Percentiles rank a stretch among this genome's conserved stretches.
phyloP scores from a whole-genome alignment of 192 early-diverging fungal genomes.

The Geranomyces michiganensis region DNA sequence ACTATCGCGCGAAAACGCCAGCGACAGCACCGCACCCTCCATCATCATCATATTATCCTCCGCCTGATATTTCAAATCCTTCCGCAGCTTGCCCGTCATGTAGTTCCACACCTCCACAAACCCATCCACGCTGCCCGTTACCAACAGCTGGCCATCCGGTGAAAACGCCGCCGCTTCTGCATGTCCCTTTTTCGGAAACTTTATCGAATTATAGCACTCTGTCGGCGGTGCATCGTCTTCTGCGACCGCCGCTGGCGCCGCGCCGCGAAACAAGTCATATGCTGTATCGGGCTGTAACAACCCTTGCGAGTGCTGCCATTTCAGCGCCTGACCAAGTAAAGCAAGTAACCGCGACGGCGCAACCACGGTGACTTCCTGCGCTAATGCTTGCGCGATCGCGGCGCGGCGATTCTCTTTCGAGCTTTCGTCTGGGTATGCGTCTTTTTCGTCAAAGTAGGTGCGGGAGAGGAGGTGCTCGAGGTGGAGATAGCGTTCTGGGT shows the following conservation, averaged over 20 bases:
- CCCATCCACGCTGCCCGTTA: slow-evolving; percentile 89
- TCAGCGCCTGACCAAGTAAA: slow-evolving; percentile 81
- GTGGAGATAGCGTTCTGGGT: slow-evolving; percentile 80
- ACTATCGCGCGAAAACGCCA: slow-evolving; percentile 78
- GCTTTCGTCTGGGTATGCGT: slow-evolving; percentile 65
- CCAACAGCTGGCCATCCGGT: slow-evolving; percentile 78
- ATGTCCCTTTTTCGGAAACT: slow-evolving; percentile 91
- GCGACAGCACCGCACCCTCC: slow-evolving; percentile 78
- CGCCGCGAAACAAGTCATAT: slow-evolving; percentile 80
- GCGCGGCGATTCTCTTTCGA: slow-evolving; percentile 75
- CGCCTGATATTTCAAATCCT: slow-evolving; percentile 87
- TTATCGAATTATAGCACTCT: slow-evolving; percentile 76
- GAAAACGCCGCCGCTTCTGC: slow-evolving; percentile 80
- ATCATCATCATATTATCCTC: slow-evolving; percentile 92
- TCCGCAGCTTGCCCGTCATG: slow-evolving; percentile 85
- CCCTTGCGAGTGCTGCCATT: slow-evolving; percentile 87
- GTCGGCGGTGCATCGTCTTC: slow-evolving; percentile 76
- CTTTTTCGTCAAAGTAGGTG: slow-evolving; percentile 72
- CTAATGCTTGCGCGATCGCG: slow-evolving; percentile 67
- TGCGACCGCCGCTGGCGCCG: slow-evolving; percentile 58
- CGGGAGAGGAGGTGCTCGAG: slow-evolving; percentile 78
- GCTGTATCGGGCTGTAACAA: slow-evolving; percentile 66
- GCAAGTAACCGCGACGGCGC: slow-evolving; percentile 80
- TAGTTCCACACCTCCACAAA: slow-evolving; percentile 97
- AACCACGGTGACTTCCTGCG: slow-evolving; percentile 68